Evolutionary conservation across 2,329 filamentous ascomycete species (phyloP).

Genomic region (Aphanocladium album): DNA sequence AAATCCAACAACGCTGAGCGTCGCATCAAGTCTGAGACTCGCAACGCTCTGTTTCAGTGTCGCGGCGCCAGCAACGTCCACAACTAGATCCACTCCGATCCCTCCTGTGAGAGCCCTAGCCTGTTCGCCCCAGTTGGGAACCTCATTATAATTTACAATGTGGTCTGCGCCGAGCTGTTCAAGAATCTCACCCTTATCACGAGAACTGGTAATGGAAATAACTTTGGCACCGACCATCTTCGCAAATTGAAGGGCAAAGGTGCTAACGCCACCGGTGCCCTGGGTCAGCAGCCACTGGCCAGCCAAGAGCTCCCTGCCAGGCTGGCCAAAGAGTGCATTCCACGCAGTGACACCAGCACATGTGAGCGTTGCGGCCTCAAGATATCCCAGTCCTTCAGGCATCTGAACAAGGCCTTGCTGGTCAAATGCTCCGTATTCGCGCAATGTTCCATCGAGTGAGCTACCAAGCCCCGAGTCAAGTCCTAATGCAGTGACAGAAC

Average conservation of each 20-base stretch:
- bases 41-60: constrained; percentile 36
- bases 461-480: constrained; percentile 20
- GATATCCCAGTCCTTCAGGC: constrained; percentile 43
- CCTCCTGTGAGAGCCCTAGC: constrained; percentile 32
- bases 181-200: constrained; percentile 30
- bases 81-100: constrained; percentile 36
- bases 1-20: constrained; percentile 33
- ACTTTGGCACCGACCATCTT: constrained; percentile 35
- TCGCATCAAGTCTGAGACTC: constrained; percentile 35
- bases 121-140: constrained; percentile 33
- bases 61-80: constrained; percentile 37
- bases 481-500: constrained; percentile 27
- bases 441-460: constrained; percentile 26
- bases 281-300: constrained; percentile 36
- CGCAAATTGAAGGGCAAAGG: constrained; percentile 38
- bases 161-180: constrained; percentile 36
- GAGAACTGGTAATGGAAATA: constrained; percentile 37
- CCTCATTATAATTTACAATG: constrained; percentile 39
- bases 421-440: constrained; percentile 25
- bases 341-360: constrained; percentile 52
- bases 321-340: constrained; percentile 51
- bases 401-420: constrained; percentile 56
- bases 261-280: constrained; percentile 38
- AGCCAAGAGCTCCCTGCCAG: constrained; percentile 28
- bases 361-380: constrained; percentile 44